These are phyloP conservation scores for Chytriomyces sp. DNA, from an alignment of 192 early-diverging fungal species.

Conservation along the genomic window DNA sequence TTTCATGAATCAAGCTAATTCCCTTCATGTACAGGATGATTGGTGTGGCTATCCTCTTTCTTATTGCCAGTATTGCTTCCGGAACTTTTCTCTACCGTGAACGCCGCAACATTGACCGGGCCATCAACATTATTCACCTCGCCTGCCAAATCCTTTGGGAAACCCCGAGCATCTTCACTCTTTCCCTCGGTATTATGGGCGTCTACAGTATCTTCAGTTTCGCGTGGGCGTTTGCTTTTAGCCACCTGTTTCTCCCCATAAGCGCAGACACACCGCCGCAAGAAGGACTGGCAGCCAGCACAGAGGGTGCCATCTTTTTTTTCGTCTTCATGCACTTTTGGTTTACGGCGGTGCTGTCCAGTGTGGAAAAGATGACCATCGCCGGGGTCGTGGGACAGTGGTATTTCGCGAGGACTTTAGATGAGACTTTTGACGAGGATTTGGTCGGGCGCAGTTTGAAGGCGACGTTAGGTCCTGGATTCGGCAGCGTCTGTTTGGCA, in stretches of 20 bases:
- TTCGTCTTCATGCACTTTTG: constrained; percentile 76
- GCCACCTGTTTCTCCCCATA: no score
- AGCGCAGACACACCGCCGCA: no score
- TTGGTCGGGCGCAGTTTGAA: constrained; percentile 41
- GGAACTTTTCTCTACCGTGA: constrained; percentile 24
- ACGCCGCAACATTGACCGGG: constrained; percentile 39
- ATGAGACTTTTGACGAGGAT: constrained; percentile 36
- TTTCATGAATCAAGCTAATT: neutral
- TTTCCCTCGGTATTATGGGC: constrained; percentile 67
- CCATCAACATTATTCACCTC: constrained; percentile 55
- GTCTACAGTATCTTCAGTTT: constrained; percentile 64
- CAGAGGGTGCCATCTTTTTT: constrained; percentile 34
- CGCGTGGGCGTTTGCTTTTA: constrained; percentile 39
- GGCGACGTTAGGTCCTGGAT: constrained; percentile 55
- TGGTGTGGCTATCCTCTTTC: constrained; percentile 15
- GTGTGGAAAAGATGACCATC: constrained; percentile 70
- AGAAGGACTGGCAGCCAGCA: neutral
- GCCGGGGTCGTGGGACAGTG: constrained; percentile 75
- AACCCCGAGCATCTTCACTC: constrained; percentile 69
- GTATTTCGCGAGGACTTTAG: constrained; percentile 60
- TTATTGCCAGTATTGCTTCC: constrained; percentile 36
- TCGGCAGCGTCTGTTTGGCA: constrained; percentile 71
- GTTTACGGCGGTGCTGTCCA: constrained; percentile 70
- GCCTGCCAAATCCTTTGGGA: constrained; percentile 71
- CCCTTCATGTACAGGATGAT: constrained; percentile 22